phyloP scores from a whole-genome alignment of 2,329 filamentous ascomycete species.

The Fusarium stilboides region DNA sequence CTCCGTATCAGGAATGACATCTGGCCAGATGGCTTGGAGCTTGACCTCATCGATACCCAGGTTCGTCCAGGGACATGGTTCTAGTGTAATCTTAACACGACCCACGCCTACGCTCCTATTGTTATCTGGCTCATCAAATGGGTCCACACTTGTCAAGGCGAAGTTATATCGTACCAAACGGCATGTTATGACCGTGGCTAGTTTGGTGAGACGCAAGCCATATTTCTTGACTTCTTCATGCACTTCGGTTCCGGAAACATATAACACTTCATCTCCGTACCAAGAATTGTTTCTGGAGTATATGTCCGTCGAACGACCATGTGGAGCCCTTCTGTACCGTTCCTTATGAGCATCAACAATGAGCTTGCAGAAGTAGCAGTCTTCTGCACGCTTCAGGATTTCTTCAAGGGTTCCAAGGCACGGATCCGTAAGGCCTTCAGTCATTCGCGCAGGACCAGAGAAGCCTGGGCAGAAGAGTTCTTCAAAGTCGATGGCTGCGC shows the following conservation, averaged over 20 bases:
- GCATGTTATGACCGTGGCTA: conserved; percentile 3
- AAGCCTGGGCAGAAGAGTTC: conserved; percentile 2
- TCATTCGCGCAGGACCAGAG: too few relatives aligned
- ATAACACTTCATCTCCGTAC: not conserved
- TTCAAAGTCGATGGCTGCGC: conserved; percentile 14
- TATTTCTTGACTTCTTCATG: conserved; percentile 9
- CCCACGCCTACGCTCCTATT: not conserved
- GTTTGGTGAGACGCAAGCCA: conserved; percentile 12
- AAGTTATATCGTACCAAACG: not conserved
- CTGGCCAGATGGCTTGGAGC: conserved; percentile 16
- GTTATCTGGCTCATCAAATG: too few relatives aligned
- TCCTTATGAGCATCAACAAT: conserved; percentile 18
- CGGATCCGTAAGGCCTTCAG: too few relatives aligned
- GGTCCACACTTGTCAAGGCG: not conserved
- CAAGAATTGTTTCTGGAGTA: not conserved
- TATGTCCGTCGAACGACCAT: not conserved
- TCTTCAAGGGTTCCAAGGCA: conserved; percentile 24
- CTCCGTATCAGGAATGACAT: not conserved
- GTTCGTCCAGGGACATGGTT: conserved; percentile 10
- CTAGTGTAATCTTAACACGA: conserved; percentile 4
- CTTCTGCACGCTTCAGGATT: not conserved
- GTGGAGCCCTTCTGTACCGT: conserved; percentile 6
- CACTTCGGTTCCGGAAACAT: not conserved
- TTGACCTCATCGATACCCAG: not conserved
- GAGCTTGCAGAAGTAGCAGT: conserved; percentile 15